A percentile compares a stretch with the other conserved stretches of the same genome.
Conservation (phyloP, 352 stramenopile species). For the Pythium phragmitis region DNA sequence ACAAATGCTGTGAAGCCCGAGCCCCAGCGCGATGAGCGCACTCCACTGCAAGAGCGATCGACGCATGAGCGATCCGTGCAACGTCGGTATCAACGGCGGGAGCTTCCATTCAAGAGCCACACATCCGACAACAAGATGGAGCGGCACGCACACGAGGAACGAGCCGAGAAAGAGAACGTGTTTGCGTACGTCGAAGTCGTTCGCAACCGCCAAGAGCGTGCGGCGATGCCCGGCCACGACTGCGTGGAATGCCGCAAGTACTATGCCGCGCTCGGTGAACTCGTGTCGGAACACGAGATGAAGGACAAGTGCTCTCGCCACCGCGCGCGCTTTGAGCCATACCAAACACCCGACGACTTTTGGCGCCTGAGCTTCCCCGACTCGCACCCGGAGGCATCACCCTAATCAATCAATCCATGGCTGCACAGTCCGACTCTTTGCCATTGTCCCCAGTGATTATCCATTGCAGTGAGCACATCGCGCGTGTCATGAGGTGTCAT, state of each 20-base stretch:
- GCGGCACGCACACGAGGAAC: neutral
- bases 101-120: conserved; percentile 2
- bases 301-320: conserved; percentile 73
- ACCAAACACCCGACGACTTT: conserved; percentile 84
- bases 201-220: conserved; percentile 63
- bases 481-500: too few relatives aligned
- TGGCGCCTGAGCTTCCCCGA: conserved; percentile 84
- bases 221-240: conserved; percentile 57
- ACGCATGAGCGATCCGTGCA: neutral
- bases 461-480: neutral
- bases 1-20: neutral
- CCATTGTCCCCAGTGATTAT: neutral
- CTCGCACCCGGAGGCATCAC: conserved; percentile 29
- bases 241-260: conserved; percentile 79
- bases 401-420: neutral
- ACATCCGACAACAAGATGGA: neutral
- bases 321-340: conserved; percentile 66
- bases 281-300: conserved; percentile 36
- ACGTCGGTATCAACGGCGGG: neutral
- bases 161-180: conserved; percentile 22
- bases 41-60: neutral
- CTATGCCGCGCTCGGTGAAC: conserved; percentile 62
- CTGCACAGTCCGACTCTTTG: neutral
- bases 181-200: conserved; percentile 77
- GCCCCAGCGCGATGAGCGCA: neutral